These are phyloP conservation scores for Tilletia caries DNA, from an alignment of 1,284 basidiomycete species.

Conservation along the genomic window DNA sequence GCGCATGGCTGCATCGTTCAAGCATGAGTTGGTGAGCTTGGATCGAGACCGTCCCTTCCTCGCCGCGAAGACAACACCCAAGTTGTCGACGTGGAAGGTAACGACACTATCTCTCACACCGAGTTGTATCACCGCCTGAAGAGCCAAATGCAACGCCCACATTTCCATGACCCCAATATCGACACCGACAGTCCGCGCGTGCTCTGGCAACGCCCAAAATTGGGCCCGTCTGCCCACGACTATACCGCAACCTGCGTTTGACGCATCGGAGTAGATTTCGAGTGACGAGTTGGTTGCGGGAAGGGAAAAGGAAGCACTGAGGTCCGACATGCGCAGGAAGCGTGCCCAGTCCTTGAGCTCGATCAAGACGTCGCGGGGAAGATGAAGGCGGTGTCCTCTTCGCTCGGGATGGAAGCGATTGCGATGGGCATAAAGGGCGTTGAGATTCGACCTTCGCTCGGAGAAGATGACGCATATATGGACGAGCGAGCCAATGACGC, in stretches of 20 bases:
- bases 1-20: background rate
- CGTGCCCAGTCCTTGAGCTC: background rate
- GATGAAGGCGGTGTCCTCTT: background rate
- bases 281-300: background rate
- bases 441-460: background rate
- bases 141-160: background rate
- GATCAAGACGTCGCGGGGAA: background rate
- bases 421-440: background rate
- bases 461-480: background rate
- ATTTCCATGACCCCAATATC: slow-evolving; percentile 3
- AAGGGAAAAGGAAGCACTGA: background rate
- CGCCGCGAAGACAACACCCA: background rate
- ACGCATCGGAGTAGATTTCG: background rate
- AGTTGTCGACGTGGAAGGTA: background rate
- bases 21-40: background rate
- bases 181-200: background rate
- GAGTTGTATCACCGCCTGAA: background rate
- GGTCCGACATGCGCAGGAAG: background rate
- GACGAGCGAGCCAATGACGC: background rate
- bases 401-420: background rate
- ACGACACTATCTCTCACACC: background rate
- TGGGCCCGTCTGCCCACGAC: background rate
- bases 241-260: background rate
- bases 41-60: background rate
- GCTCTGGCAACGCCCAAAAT: no score